Evolutionary conservation across 2,329 filamentous ascomycete genomes (phyloP), one percentile per base, ranked within the genome.

Genomic region (Basipetospora chlamydospora): DNA sequence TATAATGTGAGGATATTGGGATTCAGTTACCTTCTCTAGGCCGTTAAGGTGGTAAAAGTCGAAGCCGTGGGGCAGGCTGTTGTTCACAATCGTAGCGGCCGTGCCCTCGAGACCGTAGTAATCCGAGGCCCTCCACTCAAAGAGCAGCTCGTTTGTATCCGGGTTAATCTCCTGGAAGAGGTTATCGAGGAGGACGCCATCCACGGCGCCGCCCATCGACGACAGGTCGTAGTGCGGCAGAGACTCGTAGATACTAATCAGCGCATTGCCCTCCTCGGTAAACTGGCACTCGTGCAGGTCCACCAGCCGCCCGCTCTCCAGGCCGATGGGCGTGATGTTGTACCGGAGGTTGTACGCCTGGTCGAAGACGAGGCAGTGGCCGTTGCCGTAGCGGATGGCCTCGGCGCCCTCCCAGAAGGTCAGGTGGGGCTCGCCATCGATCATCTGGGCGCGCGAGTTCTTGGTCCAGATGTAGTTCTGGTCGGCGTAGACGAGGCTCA

Each of bases 281-380:
- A 66, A 46, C 12, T 51, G 47, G 39, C 64, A 57, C 33, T 64
- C 60, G 43, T 65, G 63, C 29, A 61, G 49, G 38, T 66, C 57
- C 6, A 51, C 52, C 8, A 48, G 39, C 1, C 51, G 53, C 17
- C 53, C 54, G 8, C 44, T 45, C 15, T 3, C 5, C 10, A 57
- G 42, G 9, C 55, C 53, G 18, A 46, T 50, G 2, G 58, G 58
- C 1, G 53, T 59, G 12, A 62, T 48, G 20, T 57, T 55, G 46
- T 54, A 54, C 28, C 53, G 49, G 30, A 56, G 44, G 25, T 57
- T 49, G 43, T 64, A 64, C 18, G 42, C 44, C 32, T 49, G 37
- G 38, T 58, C 52, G 37, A 50, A 46, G 28, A 57, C 47, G 11
- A 55, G 45, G 29, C 51, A 51, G 23, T 46, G 41, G 18, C 52